Base-by-base conservation (phyloP, 2,329 filamentous ascomycete species). In the Trichoderma brevicompactum region DNA sequence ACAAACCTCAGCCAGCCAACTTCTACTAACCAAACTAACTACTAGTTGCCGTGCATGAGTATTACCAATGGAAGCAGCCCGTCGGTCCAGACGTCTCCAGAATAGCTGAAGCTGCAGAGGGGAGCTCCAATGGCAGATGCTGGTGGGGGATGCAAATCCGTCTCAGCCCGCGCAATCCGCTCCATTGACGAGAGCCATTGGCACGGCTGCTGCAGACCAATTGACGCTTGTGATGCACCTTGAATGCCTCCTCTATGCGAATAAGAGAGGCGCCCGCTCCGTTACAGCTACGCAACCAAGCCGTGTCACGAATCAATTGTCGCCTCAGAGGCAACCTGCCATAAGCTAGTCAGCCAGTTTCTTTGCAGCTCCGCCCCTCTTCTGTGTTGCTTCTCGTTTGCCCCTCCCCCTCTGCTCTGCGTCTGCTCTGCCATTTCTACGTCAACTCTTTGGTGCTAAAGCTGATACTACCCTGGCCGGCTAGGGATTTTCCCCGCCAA, bases 401-500 rank as follows among this genome's bases (percentile, higher is more conserved):
- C 23, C 23, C 23, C 52, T 54, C 52, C 52, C 10, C 36, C 52
- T 41, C 52, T 38, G 10, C n/a, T 52, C 13, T 8, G 12, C 48
- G 8, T 50, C 6, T 19, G 8, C 7, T 13, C 23, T 28, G 23
- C n/a, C n/a, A n/a, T n/a, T n/a, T n/a, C n/a, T n/a, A n/a, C 23
- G 23, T 28, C 23, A 28, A 28, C 23, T 28, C 23, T 28, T 28
- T 28, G 2, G 23, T 28, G 23, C 23, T 28, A 28, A 32, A 32
- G 23, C 23, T 10, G 43, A 46, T 46, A 32, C 49, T 53, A 34
- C 54, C 53, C 23, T 55, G 38, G 3, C 23, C n/a, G 19, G 17
- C 53, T 43, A 43, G 48, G 32, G 19, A 41, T 28, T 58, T 58
- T 34, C 44, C 19, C 56, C 56, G 41, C 55, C 32, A 23, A 32